These are phyloP conservation scores for Neoboletus magnificus DNA, from an alignment of 768 basidiomycete species.

Conservation along the genomic window DNA sequence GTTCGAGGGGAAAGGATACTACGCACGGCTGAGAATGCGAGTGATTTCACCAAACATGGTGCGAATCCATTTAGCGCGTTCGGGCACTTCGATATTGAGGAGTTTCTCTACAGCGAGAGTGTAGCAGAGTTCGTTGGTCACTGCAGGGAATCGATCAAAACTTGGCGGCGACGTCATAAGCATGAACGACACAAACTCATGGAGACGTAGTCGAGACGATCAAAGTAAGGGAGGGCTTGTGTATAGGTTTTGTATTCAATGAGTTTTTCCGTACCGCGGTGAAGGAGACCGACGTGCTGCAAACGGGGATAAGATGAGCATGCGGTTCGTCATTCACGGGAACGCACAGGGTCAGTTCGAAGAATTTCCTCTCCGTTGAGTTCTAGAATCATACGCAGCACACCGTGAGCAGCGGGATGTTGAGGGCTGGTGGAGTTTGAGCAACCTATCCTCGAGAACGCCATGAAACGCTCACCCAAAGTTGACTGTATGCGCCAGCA, in stretches of 20 bases:
- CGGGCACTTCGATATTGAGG: constrained; percentile 94
- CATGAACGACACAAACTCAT: constrained; percentile 72
- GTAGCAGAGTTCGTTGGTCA: constrained; percentile 99
- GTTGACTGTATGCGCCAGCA: constrained; percentile 60
- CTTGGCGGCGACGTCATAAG: not conserved
- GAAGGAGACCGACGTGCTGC: constrained; percentile 91
- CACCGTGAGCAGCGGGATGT: constrained; percentile 98
- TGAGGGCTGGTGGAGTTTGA: constrained; percentile 51
- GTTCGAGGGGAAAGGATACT: not conserved
- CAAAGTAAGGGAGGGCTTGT: constrained; percentile 97
- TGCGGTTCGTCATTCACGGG: not conserved
- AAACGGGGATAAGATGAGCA: constrained; percentile 6
- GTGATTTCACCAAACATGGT: constrained; percentile 97
- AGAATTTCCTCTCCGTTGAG: constrained; percentile 96
- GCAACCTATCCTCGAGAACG: not conserved
- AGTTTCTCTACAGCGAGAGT: constrained; percentile 97
- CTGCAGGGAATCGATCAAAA: constrained; percentile 38
- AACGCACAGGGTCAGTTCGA: constrained; percentile 73
- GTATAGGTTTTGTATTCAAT: constrained; percentile 99
- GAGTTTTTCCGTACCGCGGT: constrained; percentile 97
- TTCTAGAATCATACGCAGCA: constrained; percentile 95
- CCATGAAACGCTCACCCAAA: constrained; percentile 61
- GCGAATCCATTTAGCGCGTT: constrained; percentile 97
- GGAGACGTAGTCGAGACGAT: constrained; percentile 97
- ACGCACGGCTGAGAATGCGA: constrained; percentile 86